A percentile compares a stretch with the other conserved stretches of the same genome.
These are phyloP conservation scores for Aspergillus phoenicis DNA, from an alignment of 2,329 filamentous ascomycete species.

Conservation along the genomic window DNA sequence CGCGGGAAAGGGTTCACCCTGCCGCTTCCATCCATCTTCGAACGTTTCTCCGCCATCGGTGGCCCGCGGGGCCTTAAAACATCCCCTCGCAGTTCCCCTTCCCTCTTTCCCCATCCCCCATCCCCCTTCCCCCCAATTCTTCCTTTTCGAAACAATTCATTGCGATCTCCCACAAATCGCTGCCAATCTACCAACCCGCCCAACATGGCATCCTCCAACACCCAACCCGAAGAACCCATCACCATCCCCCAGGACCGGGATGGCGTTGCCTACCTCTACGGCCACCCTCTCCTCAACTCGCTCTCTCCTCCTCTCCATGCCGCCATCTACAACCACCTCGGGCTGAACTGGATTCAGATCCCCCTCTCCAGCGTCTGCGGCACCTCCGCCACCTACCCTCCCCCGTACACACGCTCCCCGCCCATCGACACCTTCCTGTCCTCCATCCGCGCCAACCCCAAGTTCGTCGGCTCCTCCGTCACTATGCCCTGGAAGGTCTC, in stretches of 20 bases:
- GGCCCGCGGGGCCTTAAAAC: neutral
- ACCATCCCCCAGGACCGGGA: slow-evolving; percentile 42
- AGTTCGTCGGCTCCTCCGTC: slow-evolving; percentile 65
- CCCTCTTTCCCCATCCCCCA: neutral
- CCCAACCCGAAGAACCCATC: slow-evolving; percentile 36
- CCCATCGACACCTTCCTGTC: slow-evolving; percentile 39
- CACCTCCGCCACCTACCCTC: slow-evolving; percentile 34
- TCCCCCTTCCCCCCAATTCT: neutral
- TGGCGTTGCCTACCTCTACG: slow-evolving; percentile 59
- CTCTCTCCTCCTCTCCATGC: slow-evolving; percentile 59
- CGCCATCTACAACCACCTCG: slow-evolving; percentile 55
- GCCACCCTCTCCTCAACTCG: slow-evolving; percentile 59
- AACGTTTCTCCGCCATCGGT: slow-evolving; percentile 20
- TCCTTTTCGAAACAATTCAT: neutral
- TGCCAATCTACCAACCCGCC: neutral
- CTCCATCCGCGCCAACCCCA: slow-evolving; percentile 40
- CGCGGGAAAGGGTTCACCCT: slow-evolving; percentile 16
- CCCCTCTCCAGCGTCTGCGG: slow-evolving; percentile 44
- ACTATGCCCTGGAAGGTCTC: slow-evolving; percentile 85
- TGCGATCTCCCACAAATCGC: neutral
- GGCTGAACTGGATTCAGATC: slow-evolving; percentile 56
- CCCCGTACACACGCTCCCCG: slow-evolving; percentile 39
- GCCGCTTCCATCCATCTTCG: neutral
- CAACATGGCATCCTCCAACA: slow-evolving; percentile 27
- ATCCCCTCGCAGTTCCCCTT: neutral